Conservation (phyloP, 768 basidiomycete genomes). For the button mushroom (Agaricus bisporus) region DNA sequence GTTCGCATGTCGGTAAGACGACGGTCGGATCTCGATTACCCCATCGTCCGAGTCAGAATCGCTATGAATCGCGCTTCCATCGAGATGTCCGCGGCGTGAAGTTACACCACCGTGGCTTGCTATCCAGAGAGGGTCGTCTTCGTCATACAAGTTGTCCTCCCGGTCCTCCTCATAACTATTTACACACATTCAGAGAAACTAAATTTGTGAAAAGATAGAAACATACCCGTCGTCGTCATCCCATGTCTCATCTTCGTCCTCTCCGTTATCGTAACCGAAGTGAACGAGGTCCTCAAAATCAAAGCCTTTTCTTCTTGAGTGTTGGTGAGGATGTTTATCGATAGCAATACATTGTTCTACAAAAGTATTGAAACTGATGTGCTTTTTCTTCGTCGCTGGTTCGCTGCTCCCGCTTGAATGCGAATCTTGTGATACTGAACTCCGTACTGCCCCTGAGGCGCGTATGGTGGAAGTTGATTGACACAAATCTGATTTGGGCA, state of each 20-base stretch:
- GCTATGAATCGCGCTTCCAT: constrained; percentile 26
- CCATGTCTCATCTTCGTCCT: constrained; percentile 34
- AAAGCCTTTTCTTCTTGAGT: constrained; percentile 4
- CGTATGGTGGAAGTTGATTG: constrained; percentile 11
- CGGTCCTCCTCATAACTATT: constrained; percentile 65
- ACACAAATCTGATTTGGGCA: constrained; percentile 15
- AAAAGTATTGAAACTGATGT: constrained; percentile 97
- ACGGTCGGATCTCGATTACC: constrained; percentile 57
- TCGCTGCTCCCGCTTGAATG: constrained; percentile 23
- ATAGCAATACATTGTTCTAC: constrained; percentile 95
- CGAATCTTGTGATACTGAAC: constrained; percentile 28
- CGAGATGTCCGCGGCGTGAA: constrained; percentile 19
- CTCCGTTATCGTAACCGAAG: constrained; percentile 24
- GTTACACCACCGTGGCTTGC: constrained; percentile 17
- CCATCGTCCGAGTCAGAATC: constrained; percentile 42
- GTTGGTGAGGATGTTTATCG: constrained; percentile 51
- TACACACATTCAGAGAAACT: constrained; percentile 10
- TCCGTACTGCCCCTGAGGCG: constrained; percentile 19
- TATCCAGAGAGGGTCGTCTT: constrained; percentile 22
- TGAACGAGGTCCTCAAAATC: constrained; percentile 1
- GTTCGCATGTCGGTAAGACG: constrained; percentile 16
- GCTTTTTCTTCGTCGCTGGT: constrained; percentile 57
- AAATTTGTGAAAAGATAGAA: constrained; percentile 3
- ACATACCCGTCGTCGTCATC: constrained; percentile 63
- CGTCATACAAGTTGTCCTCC: constrained; percentile 47